These are phyloP conservation scores for Tuber microsphaerosporum DNA, from an alignment of 495 filamentous ascomycete species.

Conservation along the genomic window DNA sequence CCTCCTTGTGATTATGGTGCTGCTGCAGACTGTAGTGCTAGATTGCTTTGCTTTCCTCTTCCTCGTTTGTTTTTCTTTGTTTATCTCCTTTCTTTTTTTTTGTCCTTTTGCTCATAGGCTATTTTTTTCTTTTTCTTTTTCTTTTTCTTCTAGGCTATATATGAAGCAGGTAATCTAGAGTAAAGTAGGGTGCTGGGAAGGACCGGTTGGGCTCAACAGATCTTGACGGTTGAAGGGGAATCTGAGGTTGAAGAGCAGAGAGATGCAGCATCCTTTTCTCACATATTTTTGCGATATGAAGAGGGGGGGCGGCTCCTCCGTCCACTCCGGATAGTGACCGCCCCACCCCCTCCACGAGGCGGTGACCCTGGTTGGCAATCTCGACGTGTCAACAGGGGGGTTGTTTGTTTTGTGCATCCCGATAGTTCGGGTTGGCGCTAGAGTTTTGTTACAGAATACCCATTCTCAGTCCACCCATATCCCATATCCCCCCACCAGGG, in stretches of 20 bases:
- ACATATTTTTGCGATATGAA: not conserved
- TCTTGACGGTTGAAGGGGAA: not conserved
- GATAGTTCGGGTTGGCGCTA: constrained; percentile 20
- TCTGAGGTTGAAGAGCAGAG: not conserved
- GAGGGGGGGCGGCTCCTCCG: not conserved
- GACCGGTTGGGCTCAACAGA: not conserved
- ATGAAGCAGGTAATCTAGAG: not conserved
- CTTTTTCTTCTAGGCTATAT: not conserved
- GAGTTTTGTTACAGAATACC: constrained; percentile 1
- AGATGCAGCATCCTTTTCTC: not conserved
- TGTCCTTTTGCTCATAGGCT: not conserved
- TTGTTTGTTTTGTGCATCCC: constrained; percentile 26
- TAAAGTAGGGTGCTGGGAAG: not conserved
- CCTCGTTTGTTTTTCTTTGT: no score
- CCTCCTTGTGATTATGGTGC: not conserved
- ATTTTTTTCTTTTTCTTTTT: not conserved
- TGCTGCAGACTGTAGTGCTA: not conserved
- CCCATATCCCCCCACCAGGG: not conserved
- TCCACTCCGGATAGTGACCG: not conserved
- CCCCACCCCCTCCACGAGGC: not conserved
- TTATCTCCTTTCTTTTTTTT: not conserved
- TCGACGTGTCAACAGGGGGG: constrained; percentile 31
- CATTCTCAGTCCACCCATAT: not conserved
- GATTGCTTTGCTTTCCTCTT: not conserved
- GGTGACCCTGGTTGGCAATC: constrained; percentile 18